Percentiles rank a stretch among this genome's conserved stretches.
These are phyloP conservation scores for Fraxinus ornus DNA, from an alignment of 305 asterid genomes.

Conservation along the genomic window DNA sequence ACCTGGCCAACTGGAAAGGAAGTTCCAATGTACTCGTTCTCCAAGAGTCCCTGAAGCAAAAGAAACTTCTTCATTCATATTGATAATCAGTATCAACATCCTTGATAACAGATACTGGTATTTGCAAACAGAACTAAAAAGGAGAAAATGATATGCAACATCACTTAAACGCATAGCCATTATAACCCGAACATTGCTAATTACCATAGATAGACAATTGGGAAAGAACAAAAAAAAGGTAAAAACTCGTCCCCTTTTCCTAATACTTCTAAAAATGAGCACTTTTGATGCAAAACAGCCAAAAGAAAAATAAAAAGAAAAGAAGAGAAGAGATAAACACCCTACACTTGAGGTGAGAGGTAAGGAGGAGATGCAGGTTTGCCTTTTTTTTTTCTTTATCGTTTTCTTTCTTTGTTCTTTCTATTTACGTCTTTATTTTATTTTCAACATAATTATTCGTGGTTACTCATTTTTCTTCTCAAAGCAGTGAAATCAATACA, in stretches of 20 bases:
- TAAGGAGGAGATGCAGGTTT: not conserved
- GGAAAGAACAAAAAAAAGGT: not conserved
- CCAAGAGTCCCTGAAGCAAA: conserved; percentile 80
- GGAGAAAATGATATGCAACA: not conserved
- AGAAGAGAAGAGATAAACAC: not conserved
- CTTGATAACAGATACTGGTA: not conserved
- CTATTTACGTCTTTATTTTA: not conserved
- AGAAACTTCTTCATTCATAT: not conserved
- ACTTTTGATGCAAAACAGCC: not conserved
- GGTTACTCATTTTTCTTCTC: not conserved
- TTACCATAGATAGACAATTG: not conserved
- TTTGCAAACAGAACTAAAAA: not conserved
- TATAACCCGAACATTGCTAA: not conserved
- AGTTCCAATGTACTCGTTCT: conserved; percentile 77
- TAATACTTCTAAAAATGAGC: not conserved
- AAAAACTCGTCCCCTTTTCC: not conserved
- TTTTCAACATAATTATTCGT: not conserved
- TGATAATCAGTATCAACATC: not conserved
- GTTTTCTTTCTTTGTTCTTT: not conserved
- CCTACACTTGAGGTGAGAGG: not conserved
- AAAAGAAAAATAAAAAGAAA: not conserved
- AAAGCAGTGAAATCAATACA: not conserved
- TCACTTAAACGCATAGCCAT: not conserved
- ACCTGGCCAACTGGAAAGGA: conserved; percentile 92
- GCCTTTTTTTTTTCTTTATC: not conserved